Base-by-base conservation (phyloP, 106 monocot species). In the Acanthochlamys bracteata region DNA sequence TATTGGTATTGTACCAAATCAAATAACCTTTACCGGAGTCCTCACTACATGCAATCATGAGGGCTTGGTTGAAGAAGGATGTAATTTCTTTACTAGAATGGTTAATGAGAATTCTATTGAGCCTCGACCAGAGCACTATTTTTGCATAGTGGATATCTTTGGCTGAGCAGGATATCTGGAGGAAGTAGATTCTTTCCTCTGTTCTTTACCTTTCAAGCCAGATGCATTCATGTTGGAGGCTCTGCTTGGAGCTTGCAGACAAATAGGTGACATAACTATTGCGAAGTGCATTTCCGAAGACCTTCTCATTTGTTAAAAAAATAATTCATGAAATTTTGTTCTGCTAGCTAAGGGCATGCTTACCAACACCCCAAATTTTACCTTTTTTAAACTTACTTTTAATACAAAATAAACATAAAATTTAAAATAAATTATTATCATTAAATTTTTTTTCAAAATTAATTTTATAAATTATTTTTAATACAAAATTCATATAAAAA, bases 41-140 rank as follows among this genome's bases (percentile, higher is more conserved):
- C 55, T 68, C 14, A 69, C 41, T 39, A 68, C 75, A 22, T 75
- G 75, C 57, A 68, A 62, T n/a, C 69, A 69, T 22, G 75, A 61
- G 3, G 75, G 75, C 11, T 56, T 75, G 7, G 63, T 75, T 63
- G 42, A 63, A 11, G 25, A 59, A 39, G 75, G 69, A 27, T 63
- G 55, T 22, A 13, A 10, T 13, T 64, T 46, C 57, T 76, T 76
- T 51, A 24, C 12, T 42, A 63, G 65, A 24, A 76, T 76, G 69
- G 40, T 76, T 59, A 22, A 24, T n/a, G 13, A 24, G 20, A 70
- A 76, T 41, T 59, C 54, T 6, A 59, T 70, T 53, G 14, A 69
- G 21, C 76, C 76, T 19, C 64, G 63, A 41, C 16, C 65, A 57
- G 76, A 76, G 59, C 76, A 76, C 25, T 76, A 76, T 42, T 59